Evolutionary conservation across 2,329 filamentous ascomycete species (phyloP).

Genomic region (Helotiales sp.): DNA sequence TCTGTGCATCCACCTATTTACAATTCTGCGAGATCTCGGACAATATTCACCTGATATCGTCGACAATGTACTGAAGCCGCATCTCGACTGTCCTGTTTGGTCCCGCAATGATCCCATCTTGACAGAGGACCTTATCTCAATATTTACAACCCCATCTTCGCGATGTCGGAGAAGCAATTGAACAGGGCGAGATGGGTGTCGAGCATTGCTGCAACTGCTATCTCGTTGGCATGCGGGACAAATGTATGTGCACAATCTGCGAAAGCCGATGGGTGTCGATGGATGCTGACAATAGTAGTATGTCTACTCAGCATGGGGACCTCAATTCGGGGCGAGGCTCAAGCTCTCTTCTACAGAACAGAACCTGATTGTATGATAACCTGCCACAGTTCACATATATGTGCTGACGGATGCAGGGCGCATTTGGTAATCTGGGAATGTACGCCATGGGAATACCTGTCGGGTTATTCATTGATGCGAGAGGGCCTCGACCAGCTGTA

Average conservation of each 20-base stretch:
- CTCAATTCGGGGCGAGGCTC: conserved; percentile 86
- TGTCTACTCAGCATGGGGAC: conserved; percentile 97
- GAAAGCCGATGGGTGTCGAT: neutral
- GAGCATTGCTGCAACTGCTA: conserved; percentile 79
- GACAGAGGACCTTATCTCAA: conserved; percentile 6
- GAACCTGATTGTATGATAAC: conserved; percentile 74
- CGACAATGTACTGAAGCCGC: neutral
- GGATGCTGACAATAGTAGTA: conserved; percentile 61
- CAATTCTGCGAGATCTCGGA: neutral
- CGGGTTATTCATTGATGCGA: conserved; percentile 81
- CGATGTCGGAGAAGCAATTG: conserved; percentile 50
- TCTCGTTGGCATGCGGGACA: conserved; percentile 87
- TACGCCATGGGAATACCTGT: conserved; percentile 88
- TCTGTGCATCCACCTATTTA: conserved; percentile 5
- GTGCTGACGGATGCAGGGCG: conserved; percentile 48
- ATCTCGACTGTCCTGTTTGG: neutral
- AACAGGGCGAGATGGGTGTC: conserved; percentile 73
- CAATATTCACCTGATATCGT: neutral
- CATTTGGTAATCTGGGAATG: conserved; percentile 89
- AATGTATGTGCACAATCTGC: conserved; percentile 61
- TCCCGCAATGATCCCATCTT: conserved; percentile 20
- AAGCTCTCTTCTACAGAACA: conserved; percentile 88
- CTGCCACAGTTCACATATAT: conserved; percentile 5
- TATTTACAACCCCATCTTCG: conserved; percentile 12
- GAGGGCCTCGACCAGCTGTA: conserved; percentile 77